Base-by-base conservation (phyloP, 106 monocot species). In the Apostasia shenzhenica region DNA sequence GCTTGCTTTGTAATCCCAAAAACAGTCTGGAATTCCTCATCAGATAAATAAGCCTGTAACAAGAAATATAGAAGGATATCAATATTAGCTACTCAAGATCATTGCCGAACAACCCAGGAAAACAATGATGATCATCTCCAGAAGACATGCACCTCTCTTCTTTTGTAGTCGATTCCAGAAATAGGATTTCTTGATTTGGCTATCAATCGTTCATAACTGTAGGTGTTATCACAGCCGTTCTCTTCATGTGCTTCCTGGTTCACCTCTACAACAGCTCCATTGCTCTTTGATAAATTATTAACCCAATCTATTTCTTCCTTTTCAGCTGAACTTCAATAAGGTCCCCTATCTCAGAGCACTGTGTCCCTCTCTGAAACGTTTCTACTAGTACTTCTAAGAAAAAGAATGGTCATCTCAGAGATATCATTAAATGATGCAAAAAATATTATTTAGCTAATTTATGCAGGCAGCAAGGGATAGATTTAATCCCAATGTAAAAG, bases 121-220 rank as follows among this genome's bases (percentile, higher is more conserved):
- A 26, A 45, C 42, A 13, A 5, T 44, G 3, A 38, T 1, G 42
- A 45, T 63, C 40, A 40, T 11, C 4, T 4, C 26, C 26, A 26
- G 26, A 26, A 26, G 26, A 26, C 26, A 73, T 46, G 43, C 62
- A 97, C 95, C 89, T 97, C 95, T 85, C 95, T 86, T 57, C 81
- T 49, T 59, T 86, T 97, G 48, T 84, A 82, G 73, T 92, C 86
- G 11, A 97, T 92, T 63, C 92, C 95, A 45, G 57, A 70, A 12
- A 83, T 89, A 45, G 91, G 95, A 60, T 92, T 85, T 49, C 68
- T 77, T 1, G 92, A 92, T 54, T 86, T 86, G 55, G 91, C 67
- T 84, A 74, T 97, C 71, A 97, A 61, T 5, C 81, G 73, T 5
- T 92, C 92, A 59, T 97, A 97, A 65, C 80, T 92, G 67, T 84